Evolutionary conservation across 768 basidiomycete species (phyloP).

Genomic region (Pleurotus pulmonarius): DNA sequence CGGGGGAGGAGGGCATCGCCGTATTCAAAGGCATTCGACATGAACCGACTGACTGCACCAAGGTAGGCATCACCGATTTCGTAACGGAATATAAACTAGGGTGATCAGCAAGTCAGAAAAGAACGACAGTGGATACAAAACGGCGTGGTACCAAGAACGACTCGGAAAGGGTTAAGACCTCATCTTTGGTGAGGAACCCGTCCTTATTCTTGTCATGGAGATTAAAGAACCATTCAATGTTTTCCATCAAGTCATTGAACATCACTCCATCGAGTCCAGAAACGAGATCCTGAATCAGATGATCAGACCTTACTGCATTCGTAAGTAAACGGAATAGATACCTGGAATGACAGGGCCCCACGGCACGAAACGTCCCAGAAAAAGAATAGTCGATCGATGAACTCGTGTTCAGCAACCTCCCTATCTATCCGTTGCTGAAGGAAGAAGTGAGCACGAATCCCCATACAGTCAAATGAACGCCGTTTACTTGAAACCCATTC

Average conservation of each 20-base stretch:
- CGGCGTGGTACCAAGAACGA: constrained; percentile 69
- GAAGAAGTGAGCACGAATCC: constrained; percentile 3
- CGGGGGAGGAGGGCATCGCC: constrained; percentile 86
- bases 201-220: constrained; percentile 96
- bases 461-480: not conserved
- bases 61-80: constrained; percentile 96
- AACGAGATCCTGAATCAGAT: constrained; percentile 68
- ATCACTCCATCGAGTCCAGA: constrained; percentile 87
- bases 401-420: constrained; percentile 91
- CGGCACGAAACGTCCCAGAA: constrained; percentile 86
- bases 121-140: constrained; percentile 1
- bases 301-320: not conserved
- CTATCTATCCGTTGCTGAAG: constrained; percentile 81
- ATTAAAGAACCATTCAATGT: constrained; percentile 98
- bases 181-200: constrained; percentile 92
- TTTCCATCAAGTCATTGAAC: constrained; percentile 97
- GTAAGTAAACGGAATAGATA: constrained; percentile 21
- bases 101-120: constrained; percentile 6
- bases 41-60: constrained; percentile 93
- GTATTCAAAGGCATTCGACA: constrained; percentile 98
- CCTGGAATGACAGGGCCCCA: constrained; percentile 90
- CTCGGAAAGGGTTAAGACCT: constrained; percentile 92
- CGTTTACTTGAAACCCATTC: constrained; percentile 82
- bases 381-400: constrained; percentile 90
- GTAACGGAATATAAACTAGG: constrained; percentile 94